Base-by-base conservation (phyloP, 2,329 filamentous ascomycete species). In the Xylariaceae sp. region DNA sequence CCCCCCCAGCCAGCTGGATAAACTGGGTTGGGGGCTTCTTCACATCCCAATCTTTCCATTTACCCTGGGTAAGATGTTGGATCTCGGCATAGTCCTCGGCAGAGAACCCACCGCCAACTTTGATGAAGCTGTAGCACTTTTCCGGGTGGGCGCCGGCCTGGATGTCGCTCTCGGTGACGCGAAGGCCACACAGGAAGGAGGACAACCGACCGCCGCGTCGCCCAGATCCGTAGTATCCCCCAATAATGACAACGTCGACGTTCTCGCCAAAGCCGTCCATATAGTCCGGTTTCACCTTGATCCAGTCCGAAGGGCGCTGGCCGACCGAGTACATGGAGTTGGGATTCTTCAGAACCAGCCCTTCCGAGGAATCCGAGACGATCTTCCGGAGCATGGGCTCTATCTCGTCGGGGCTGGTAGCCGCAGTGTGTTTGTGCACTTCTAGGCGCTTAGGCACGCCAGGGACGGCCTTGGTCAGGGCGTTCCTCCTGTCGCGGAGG, bases 281-380 rank as follows among this genome's bases (percentile, higher is more conserved):
- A 61, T 98, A 98, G 49, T 98, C 92, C 1, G 92, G 92, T 56
- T 98, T 98, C 7, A 98, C 89, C 60, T 98, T 98, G 65, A 96
- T 83, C 92, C 92, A 98, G 62, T 95, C 87, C 52, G 94, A 86
- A 54, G 94, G 92, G 33, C 92, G 83, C 50, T 87, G 85, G 56
- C 94, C 95, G 8, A 97, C 72, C 5, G 79, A 75, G 59, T 98
- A 98, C 55, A 78, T 74, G 0, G 89, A 94, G 4, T 83, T 74
- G 6, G 92, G 92, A 47, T 95, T 97, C 67, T 98, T 98, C 36
- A 97, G 67, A 0, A 98, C 88, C 1, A 97, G 70, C 2, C 92
- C 92, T 61, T 97, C 92, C 0, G 85, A 90, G 0, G 86, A 80
- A 48, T 90, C 84, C 2, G 85, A 87, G 7, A 98, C 82, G 2